These are phyloP conservation scores for Mycotypha africana DNA, from an alignment of 371 early-diverging fungal species.

Conservation along the genomic window DNA sequence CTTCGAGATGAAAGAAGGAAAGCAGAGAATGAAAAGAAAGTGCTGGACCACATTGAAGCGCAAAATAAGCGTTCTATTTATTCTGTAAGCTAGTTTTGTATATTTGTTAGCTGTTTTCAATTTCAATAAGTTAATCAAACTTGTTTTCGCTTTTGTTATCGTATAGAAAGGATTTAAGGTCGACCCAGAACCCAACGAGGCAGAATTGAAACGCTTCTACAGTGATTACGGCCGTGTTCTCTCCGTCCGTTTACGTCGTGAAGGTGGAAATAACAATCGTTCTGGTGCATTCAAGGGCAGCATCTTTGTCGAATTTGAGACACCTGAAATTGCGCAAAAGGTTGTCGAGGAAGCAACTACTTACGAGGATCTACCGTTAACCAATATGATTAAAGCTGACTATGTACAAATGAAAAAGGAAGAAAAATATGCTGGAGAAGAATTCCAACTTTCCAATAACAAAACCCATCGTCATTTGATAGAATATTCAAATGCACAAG, in stretches of 20 bases:
- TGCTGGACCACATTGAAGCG: constrained; percentile 8
- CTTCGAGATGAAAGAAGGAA: neutral
- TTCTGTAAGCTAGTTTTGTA: constrained; percentile 20
- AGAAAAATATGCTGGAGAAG: constrained; percentile 24
- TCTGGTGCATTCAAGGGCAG: constrained; percentile 30
- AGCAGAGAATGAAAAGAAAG: neutral
- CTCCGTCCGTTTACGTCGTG: constrained; percentile 26
- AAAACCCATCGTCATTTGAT: constrained; percentile 15
- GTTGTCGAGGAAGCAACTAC: constrained; percentile 14
- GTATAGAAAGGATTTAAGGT: constrained; percentile 34
- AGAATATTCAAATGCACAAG: constrained; percentile 27
- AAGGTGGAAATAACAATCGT: constrained; percentile 19
- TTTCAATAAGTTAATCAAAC: too few species aligned
- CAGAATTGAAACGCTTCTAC: constrained; percentile 24
- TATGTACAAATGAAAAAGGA: constrained; percentile 37
- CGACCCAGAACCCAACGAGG: constrained; percentile 12
- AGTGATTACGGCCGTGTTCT: constrained; percentile 34
- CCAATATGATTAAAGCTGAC: constrained; percentile 33
- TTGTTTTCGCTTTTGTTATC: neutral
- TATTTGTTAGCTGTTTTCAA: neutral
- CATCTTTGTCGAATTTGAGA: constrained; percentile 43
- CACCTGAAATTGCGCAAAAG: constrained; percentile 18
- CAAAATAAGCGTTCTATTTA: constrained; percentile 37
- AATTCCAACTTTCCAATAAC: neutral
- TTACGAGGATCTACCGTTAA: constrained; percentile 12